Conservation (phyloP, 176 grass and related monocot genomes). For the Areca catechu region DNA sequence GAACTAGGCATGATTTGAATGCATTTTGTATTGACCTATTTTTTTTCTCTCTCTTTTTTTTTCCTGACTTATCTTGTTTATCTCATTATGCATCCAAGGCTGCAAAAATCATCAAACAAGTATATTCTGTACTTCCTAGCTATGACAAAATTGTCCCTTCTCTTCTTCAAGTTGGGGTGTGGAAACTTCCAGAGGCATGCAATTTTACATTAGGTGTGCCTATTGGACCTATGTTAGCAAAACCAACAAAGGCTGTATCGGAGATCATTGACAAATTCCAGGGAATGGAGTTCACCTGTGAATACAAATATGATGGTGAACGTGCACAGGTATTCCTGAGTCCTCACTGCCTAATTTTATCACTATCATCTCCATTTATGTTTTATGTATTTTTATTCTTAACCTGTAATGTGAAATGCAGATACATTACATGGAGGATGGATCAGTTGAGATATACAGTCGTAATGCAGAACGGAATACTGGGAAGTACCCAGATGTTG, state of each 20-base stretch:
- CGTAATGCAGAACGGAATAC: slow-evolving; percentile 97
- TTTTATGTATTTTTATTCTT: background rate
- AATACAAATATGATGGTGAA: slow-evolving; percentile 99
- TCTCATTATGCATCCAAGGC: slow-evolving; percentile 50
- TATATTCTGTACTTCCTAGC: slow-evolving; percentile 89
- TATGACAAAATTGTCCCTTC: slow-evolving; percentile 87
- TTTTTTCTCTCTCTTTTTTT: background rate
- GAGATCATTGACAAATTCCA: slow-evolving; percentile 99
- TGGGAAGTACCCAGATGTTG: slow-evolving; percentile 95
- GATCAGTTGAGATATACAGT: slow-evolving; percentile 90
- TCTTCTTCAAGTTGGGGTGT: slow-evolving; percentile 75
- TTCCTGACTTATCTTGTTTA: slow-evolving; percentile 21
- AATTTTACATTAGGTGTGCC: slow-evolving; percentile 94
- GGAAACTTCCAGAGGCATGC: slow-evolving; percentile 92
- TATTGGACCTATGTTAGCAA: slow-evolving; percentile 98
- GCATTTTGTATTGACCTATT: background rate
- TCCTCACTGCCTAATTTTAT: background rate
- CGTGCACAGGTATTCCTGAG: slow-evolving; percentile 69
- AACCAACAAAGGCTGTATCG: slow-evolving; percentile 97
- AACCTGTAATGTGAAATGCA: slow-evolving; percentile 28
- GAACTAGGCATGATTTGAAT: too few relatives aligned
- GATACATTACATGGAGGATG: slow-evolving; percentile 99
- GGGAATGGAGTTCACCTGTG: slow-evolving; percentile 93
- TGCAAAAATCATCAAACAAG: slow-evolving; percentile 85
- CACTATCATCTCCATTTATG: background rate